These are phyloP conservation scores for Excoecaria cochinchinensis DNA, from an alignment of 345 rosid species.

Conservation along the genomic window DNA sequence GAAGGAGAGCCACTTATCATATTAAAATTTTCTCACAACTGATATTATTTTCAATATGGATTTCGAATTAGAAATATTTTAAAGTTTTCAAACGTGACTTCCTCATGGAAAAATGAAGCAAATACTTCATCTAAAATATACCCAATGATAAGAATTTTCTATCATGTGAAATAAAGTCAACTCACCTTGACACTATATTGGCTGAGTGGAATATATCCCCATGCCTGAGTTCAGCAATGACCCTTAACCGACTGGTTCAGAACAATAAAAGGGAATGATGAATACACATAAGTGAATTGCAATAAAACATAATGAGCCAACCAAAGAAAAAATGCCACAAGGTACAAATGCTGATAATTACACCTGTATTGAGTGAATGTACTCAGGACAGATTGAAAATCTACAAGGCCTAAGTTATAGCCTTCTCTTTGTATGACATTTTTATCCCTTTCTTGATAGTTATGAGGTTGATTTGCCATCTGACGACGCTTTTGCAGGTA, in stretches of 20 bases:
- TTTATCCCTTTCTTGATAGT: constrained; percentile 60
- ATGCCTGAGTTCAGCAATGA: constrained; percentile 90
- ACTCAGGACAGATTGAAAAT: constrained; percentile 82
- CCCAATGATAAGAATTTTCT: neutral
- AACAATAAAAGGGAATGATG: constrained; percentile 14
- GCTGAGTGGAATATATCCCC: constrained; percentile 97
- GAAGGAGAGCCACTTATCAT: neutral
- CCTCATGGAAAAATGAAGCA: neutral
- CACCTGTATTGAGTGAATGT: constrained; percentile 93
- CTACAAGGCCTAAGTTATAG: constrained; percentile 79
- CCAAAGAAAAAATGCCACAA: neutral
- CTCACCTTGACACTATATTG: constrained; percentile 93
- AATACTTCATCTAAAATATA: neutral
- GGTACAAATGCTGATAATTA: constrained; percentile 3
- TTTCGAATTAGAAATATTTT: neutral
- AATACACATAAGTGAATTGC: constrained; percentile 6
- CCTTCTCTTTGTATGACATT: constrained; percentile 69
- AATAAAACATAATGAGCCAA: constrained; percentile 4
- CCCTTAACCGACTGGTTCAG: constrained; percentile 78
- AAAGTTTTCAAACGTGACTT: neutral
- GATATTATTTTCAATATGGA: neutral
- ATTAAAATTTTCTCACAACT: neutral
- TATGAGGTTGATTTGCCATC: constrained; percentile 53
- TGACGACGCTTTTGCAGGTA: constrained; percentile 94
- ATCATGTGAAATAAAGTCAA: constrained; percentile 22